Base-by-base conservation (phyloP, 2,329 filamentous ascomycete species). In the Penicillium oxalicum region DNA sequence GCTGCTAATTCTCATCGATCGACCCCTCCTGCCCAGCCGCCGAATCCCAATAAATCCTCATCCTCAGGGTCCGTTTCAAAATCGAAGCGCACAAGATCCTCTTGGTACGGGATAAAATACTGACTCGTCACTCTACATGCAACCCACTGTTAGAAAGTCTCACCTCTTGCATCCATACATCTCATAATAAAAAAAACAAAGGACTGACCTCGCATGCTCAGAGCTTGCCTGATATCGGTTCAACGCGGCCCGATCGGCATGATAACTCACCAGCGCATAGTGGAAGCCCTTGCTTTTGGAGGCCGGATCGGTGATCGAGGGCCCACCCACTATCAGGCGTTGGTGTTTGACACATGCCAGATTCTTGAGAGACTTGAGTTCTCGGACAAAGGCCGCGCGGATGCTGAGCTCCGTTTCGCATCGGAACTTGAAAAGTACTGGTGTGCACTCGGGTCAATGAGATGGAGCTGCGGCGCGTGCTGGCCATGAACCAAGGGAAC, bases 251-350 rank as follows among this genome's bases (percentile, higher is more conserved):
- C 57, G 61, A 24, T 76, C 63, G 4, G 70, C 57, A 41, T 80
- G 78, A 18, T 74, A 78, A 65, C 77, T 80, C 34, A 81, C 45
- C 0, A 80, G 62, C 0, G 75, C 73, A 48, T 73, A 74, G 9
- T 81, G 68, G 41, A 72, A 80, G 0, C 77, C 77, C 51, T 80
- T 77, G 60, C 76, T 80, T 13, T 72, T 66, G 32, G 75, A 74
- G 7, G 75, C 71, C 0, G 77, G 77, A 24, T 74, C 67, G 0
- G 77, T 80, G 4, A 80, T 68, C 0, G 76, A 78, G 0, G 77
- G 77, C 0, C 77, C 75, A 0, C 78, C 78, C 4, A 80, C 77
- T 0, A 77, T 58, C 0, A 80, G 69, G 1, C 71, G 69, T n/a
- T 72, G 66, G 9, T 72, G 59, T 42, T 77, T 70, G 24, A 80